Conservation (phyloP, 176 grass and related monocot genomes). For the Musa schizocarpa region DNA sequence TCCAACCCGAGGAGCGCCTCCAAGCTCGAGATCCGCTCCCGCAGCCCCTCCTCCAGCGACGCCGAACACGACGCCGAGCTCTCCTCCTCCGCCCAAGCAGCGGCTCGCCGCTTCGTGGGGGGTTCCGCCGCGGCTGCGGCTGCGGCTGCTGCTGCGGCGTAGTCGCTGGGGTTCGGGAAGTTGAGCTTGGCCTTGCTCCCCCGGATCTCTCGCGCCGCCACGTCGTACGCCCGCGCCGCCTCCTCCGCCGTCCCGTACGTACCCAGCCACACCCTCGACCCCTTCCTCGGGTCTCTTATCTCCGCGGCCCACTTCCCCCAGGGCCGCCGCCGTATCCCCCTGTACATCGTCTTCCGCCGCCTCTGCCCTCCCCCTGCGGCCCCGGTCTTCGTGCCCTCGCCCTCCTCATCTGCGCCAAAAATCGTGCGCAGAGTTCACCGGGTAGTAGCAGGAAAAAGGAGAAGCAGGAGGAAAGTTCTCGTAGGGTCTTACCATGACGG, state of each 20-base stretch:
- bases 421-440: neutral
- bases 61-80: neutral
- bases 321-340: slow-evolving; percentile 6
- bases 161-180: neutral
- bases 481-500: neutral
- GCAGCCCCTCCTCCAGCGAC: neutral
- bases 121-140: slow-evolving; percentile 12
- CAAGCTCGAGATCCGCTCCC: neutral
- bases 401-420: neutral
- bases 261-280: slow-evolving; percentile 6
- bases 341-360: slow-evolving; percentile 1
- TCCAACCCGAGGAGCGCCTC: neutral
- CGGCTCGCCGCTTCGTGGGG: too few relatives aligned
- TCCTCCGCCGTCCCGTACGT: slow-evolving; percentile 6
- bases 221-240: slow-evolving; percentile 16
- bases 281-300: slow-evolving; percentile 12
- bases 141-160: too few relatives aligned
- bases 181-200: slow-evolving; percentile 13
- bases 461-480: neutral
- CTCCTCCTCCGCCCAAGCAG: neutral
- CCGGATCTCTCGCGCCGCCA: slow-evolving; percentile 3
- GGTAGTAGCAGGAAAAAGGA: neutral
- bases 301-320: neutral
- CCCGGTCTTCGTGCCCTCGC: too few relatives aligned
- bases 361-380: too few relatives aligned